A percentile compares a stretch with the other conserved stretches of the same genome.
phyloP scores from a whole-genome alignment of 139 green algal genomes.

The Eudorina sp. region DNA sequence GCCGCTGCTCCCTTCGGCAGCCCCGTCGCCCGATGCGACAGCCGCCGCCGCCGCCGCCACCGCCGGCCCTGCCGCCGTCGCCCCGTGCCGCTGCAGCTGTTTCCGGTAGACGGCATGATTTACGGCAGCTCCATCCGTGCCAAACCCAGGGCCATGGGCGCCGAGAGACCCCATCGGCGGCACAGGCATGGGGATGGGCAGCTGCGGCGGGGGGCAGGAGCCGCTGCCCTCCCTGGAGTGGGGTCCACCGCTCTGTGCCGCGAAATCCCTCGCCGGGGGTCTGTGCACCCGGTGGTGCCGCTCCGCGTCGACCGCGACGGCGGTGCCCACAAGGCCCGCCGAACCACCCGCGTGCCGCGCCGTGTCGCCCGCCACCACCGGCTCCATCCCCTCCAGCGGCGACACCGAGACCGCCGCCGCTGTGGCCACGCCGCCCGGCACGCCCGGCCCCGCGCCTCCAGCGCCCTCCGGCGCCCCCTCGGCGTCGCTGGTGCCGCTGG shows the following conservation, averaged over 20 bases:
- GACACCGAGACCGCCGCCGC: background rate
- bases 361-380: background rate
- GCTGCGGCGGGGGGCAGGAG: constrained; percentile 3
- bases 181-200: background rate
- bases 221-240: constrained; percentile 19
- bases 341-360: background rate
- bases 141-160: background rate
- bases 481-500: constrained; percentile 17
- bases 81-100: background rate
- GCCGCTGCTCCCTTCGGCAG: background rate
- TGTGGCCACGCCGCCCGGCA: background rate
- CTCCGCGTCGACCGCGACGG: background rate
- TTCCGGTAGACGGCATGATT: background rate
- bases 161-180: background rate
- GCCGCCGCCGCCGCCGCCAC: too few species aligned
- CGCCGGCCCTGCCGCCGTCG: too few species aligned
- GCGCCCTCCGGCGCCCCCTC: background rate
- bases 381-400: background rate
- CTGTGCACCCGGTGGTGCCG: background rate
- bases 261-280: background rate
- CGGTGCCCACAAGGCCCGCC: background rate
- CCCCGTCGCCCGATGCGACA: background rate
- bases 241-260: background rate
- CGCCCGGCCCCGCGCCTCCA: background rate
- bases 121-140: background rate